Conservation (phyloP, 768 basidiomycete genomes). For the Tulasnella sp. region DNA sequence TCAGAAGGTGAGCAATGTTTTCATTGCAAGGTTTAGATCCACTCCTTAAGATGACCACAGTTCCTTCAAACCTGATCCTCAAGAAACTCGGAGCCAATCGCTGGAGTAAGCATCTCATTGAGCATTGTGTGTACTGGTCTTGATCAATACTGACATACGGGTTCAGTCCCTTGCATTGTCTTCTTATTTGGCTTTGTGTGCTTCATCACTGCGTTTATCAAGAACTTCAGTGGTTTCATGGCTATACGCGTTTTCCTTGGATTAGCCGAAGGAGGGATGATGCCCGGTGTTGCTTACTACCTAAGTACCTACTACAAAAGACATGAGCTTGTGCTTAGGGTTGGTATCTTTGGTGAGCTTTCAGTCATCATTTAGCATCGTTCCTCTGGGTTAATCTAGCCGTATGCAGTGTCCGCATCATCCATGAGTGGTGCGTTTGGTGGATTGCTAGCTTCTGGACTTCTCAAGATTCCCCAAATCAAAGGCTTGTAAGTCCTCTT, state of each 20-base stretch:
- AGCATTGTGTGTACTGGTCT: not conserved
- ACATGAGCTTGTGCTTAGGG: conserved; percentile 7
- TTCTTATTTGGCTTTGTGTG: conserved; percentile 10
- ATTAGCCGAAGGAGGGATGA: conserved; percentile 13
- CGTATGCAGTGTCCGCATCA: conserved; percentile 7
- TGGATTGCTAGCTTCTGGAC: conserved; percentile 8
- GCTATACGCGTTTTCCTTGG: conserved; percentile 12
- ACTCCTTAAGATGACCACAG: not conserved
- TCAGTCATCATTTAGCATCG: too few species aligned
- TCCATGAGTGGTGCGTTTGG: conserved; percentile 15
- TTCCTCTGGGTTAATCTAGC: not conserved
- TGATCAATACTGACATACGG: not conserved
- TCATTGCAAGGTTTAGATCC: not conserved
- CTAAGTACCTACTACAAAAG: conserved; percentile 14
- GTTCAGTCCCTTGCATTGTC: conserved; percentile 6
- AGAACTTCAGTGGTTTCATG: conserved; percentile 12
- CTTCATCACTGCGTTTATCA: conserved; percentile 11
- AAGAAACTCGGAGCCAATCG: conserved; percentile 10
- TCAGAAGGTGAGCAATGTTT: conserved; percentile 11
- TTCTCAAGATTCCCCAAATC: conserved; percentile 9
- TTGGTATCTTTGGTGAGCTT: conserved; percentile 12
- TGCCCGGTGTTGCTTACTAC: conserved; percentile 16
- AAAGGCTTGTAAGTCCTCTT: conserved; percentile 1
- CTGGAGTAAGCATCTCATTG: conserved; percentile 9
- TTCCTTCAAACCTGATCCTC: not conserved